Base-by-base conservation (phyloP, 164 flowering plant species). In the Magnolia officinalis region DNA sequence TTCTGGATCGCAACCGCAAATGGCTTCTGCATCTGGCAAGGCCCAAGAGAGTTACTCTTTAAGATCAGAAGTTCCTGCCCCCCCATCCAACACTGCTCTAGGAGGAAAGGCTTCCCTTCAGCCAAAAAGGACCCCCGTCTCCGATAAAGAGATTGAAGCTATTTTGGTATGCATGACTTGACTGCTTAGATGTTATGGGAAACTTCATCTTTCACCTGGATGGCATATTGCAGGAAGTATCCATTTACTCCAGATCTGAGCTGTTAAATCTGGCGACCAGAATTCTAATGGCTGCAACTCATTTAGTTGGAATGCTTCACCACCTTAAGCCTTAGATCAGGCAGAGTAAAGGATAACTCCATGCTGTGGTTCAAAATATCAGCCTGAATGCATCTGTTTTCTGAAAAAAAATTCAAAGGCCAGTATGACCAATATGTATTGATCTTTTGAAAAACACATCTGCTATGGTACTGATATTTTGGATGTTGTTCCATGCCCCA, bases 101-200 rank as follows among this genome's bases (percentile, higher is more conserved):
- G 94, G 93, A 78, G 98, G 98, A 67, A 94, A 90, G 78, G 98
- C 97, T 76, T 90, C 98, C 74, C 88, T 86, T 79, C 97, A 90
- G 85, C 98, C 95, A 70, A 90, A 92, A 79, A 82, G 93, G 73
- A 92, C 89, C 29, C 94, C 97, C 20, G 80, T 92, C 45, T 79
- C 95, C 7, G 86, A 89, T 6, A 87, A 85, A 77, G 98, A 94
- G 86, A 94, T 92, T 76, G 94, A 92, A 45, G 89, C 97, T 66
- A 84, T 94, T 77, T 73, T 94, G 97, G 97, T 94, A 85, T 70
- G 87, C 86, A 20, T 19, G 50, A 63, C 45, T 59, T 31, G 61
- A 55, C 18, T 55, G 11, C 61, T 55, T 55, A 16, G 61, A 55
- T 55, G 2, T 55, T 10, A 55, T 13, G 13, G 61, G 61, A 55